A percentile compares a stretch with the other conserved stretches of the same genome.
These are phyloP conservation scores for Fusarium secorum DNA, from an alignment of 2,329 filamentous ascomycete species.

Conservation along the genomic window DNA sequence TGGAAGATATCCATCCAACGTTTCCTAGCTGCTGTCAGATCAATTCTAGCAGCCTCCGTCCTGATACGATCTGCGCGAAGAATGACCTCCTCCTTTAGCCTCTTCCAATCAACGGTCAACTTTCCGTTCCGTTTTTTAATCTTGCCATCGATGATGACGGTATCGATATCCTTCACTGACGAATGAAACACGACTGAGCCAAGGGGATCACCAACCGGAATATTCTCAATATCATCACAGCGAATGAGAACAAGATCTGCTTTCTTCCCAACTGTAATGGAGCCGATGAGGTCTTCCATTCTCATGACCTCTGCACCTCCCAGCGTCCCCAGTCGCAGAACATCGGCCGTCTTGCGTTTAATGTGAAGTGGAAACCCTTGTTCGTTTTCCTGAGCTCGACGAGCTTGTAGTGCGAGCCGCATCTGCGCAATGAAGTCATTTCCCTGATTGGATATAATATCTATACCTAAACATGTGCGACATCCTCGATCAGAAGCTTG, in stretches of 20 bases:
- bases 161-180: neutral
- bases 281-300: neutral
- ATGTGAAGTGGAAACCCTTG: neutral
- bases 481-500: neutral
- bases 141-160: neutral
- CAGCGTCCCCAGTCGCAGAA: neutral
- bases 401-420: neutral
- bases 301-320: neutral
- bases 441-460: neutral
- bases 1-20: neutral
- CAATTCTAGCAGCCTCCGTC: neutral
- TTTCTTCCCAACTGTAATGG: neutral
- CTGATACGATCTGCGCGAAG: neutral
- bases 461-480: neutral
- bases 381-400: neutral
- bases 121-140: neutral
- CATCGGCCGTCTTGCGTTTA: neutral
- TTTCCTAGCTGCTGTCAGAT: neutral
- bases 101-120: neutral
- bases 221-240: neutral
- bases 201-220: neutral
- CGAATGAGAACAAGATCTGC: neutral
- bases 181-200: neutral
- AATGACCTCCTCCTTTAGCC: neutral
- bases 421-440: neutral